Conservation (phyloP, 2,329 filamentous ascomycete genomes). For the Alternaria atra region DNA sequence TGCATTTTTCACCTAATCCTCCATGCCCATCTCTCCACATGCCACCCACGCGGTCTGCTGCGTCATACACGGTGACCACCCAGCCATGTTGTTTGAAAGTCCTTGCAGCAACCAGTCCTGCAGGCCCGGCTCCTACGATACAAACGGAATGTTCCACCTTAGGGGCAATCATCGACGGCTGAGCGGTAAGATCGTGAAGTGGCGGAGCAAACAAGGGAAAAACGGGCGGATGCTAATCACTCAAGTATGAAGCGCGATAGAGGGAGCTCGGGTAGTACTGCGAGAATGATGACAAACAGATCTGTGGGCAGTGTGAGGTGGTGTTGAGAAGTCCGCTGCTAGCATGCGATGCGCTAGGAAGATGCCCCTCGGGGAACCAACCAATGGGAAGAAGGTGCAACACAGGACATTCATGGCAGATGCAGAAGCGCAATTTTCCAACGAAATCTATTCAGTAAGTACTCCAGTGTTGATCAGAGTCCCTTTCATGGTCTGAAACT, state of each 20-base stretch:
- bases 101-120: conserved; percentile 64
- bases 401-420: background rate
- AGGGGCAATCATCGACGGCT: background rate
- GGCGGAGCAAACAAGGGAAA: background rate
- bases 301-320: conserved; percentile 1
- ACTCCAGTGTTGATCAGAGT: conserved; percentile 47
- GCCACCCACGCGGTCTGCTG: conserved; percentile 72
- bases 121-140: conserved; percentile 57
- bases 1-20: conserved; percentile 68
- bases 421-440: conserved; percentile 7
- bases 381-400: conserved; percentile 15
- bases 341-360: conserved; percentile 23
- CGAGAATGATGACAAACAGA: background rate
- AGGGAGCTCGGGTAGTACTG: background rate
- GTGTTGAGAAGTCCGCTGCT: conserved; percentile 4
- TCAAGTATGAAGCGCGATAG: background rate
- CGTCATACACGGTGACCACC: conserved; percentile 79
- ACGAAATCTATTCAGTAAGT: conserved; percentile 29
- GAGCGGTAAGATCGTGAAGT: background rate
- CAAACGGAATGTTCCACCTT: conserved; percentile 46
- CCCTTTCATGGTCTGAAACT: conserved; percentile 59
- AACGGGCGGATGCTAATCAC: background rate
- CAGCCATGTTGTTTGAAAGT: conserved; percentile 69
- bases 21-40: conserved; percentile 71
- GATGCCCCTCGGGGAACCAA: conserved; percentile 20